Evolutionary conservation across 2,329 filamentous ascomycete genomes (phyloP), one percentile per base, ranked within the genome.

Genomic region (Phialophora tarda): DNA sequence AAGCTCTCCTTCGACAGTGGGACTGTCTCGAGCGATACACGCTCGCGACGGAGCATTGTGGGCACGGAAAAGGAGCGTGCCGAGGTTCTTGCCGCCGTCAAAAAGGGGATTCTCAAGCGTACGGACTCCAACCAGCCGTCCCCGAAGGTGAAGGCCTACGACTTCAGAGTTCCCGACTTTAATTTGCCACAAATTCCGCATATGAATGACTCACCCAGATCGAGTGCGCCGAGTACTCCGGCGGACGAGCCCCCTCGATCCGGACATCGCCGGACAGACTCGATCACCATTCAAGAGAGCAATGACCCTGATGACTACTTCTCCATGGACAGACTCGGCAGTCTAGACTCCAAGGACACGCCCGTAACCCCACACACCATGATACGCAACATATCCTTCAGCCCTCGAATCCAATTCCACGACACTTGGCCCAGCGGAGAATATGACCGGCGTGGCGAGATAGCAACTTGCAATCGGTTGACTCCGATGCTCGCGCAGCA

Each of bases 301-400:
- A 91, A 94, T 69, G 95, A 98, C 75, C 97, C 97, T 78, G 91
- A 95, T 69, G 95, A 98, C 75, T 98, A 98, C 78, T 98, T 98
- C 77, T 86, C 91, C 28, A 68, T 72, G 64, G 82, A 92, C 53
- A 88, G 91, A 60, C 86, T 95, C 56, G 77, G 75, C 62, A 87
- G 87, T 50, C 84, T 89, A 63, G 91, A 93, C 73, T 89, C 89
- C 11, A 92, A 91, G 81, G 96, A 92, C 77, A 87, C 91, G 21
- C 92, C 92, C 17, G 87, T 85, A 65, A 96, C 93, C 3, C 92
- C 93, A 0, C 87, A 90, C 58, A 86, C 83, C 71, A 86, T 88
- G 1, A 90, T 87, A 0, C 83, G 84, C 68, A 86, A 84, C 73
- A 89, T 89, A 71, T 83, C 81, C 67, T 99, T 98, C 79, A 98